These are phyloP conservation scores for Chaetomium sp. DNA, from an alignment of 2,329 filamentous ascomycete genomes.

Conservation along the genomic window DNA sequence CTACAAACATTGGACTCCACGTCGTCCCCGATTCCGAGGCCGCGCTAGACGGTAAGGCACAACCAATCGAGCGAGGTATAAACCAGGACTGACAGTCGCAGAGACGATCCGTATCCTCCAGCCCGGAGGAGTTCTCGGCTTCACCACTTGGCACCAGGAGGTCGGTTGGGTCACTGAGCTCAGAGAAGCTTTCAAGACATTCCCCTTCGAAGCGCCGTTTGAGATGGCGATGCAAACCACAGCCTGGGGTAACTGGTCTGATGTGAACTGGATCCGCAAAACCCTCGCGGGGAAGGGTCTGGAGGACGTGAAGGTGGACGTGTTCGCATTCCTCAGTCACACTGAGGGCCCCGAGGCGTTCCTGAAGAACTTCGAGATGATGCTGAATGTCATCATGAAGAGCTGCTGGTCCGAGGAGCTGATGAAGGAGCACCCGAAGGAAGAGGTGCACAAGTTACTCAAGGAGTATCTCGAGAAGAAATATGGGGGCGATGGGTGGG, in stretches of 20 bases:
- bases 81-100: slow-evolving; percentile 35
- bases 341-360: slow-evolving; percentile 44
- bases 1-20: slow-evolving; percentile 37
- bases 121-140: slow-evolving; percentile 62
- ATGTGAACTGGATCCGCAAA: slow-evolving; percentile 44
- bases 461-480: slow-evolving; percentile 45
- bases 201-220: slow-evolving; percentile 46
- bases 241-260: slow-evolving; percentile 44
- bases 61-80: not conserved
- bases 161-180: slow-evolving; percentile 45
- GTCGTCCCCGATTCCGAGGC: slow-evolving; percentile 36
- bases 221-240: slow-evolving; percentile 46
- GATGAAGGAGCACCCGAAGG: slow-evolving; percentile 40
- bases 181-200: slow-evolving; percentile 43
- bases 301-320: slow-evolving; percentile 43
- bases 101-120: slow-evolving; percentile 62
- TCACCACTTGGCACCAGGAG: slow-evolving; percentile 45
- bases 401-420: slow-evolving; percentile 47
- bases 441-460: slow-evolving; percentile 44
- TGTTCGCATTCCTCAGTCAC: slow-evolving; percentile 36
- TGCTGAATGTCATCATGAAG: slow-evolving; percentile 45
- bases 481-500: slow-evolving; percentile 42
- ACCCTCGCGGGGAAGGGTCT: slow-evolving; percentile 44
- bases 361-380: slow-evolving; percentile 41
- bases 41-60: slow-evolving; percentile 34